These are phyloP conservation scores for Dactylellina sp. DNA, from an alignment of 2,329 filamentous ascomycete species.

Conservation along the genomic window DNA sequence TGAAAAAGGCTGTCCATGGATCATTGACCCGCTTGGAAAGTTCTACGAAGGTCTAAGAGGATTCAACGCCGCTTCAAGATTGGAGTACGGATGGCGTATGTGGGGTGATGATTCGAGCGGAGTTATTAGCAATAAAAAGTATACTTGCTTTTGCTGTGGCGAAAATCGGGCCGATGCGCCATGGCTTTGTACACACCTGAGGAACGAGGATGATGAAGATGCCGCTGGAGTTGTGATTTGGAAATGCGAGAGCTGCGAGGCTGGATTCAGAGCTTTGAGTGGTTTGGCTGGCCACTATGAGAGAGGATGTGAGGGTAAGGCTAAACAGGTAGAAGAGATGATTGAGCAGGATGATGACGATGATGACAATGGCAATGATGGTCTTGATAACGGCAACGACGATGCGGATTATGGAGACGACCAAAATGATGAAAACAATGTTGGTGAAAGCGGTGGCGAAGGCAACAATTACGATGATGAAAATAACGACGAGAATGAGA, in stretches of 20 bases:
- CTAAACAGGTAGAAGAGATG: slow-evolving; percentile 10
- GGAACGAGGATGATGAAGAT: slow-evolving; percentile 19
- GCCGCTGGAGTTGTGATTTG: slow-evolving; percentile 10
- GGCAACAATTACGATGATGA: slow-evolving; percentile 3
- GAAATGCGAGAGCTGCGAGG: slow-evolving; percentile 44
- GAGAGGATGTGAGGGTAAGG: slow-evolving; percentile 7
- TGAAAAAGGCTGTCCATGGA: slow-evolving; percentile 23
- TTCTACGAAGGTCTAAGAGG: slow-evolving; percentile 22
- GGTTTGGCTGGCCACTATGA: slow-evolving; percentile 36
- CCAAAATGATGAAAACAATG: too few relatives aligned
- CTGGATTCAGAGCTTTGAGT: slow-evolving; percentile 21
- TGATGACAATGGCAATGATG: too few relatives aligned
- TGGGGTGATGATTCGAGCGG: neutral
- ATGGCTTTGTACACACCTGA: slow-evolving; percentile 12
- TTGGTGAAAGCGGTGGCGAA: slow-evolving; percentile 14
- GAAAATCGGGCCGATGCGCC: slow-evolving; percentile 10
- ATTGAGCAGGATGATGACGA: slow-evolving; percentile 9
- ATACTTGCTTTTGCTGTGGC: slow-evolving; percentile 36
- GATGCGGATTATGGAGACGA: too few relatives aligned
- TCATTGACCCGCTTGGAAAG: slow-evolving; percentile 39
- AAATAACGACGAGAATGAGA: slow-evolving; percentile 4
- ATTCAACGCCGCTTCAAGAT: neutral
- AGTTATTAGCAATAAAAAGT: slow-evolving; percentile 2
- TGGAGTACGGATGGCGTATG: slow-evolving; percentile 18
- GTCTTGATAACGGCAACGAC: too few relatives aligned